Percentiles rank a stretch among this genome's conserved stretches.
These are phyloP conservation scores for Singerocomus inundabilis DNA, from an alignment of 1,284 basidiomycete species.

Conservation along the genomic window DNA sequence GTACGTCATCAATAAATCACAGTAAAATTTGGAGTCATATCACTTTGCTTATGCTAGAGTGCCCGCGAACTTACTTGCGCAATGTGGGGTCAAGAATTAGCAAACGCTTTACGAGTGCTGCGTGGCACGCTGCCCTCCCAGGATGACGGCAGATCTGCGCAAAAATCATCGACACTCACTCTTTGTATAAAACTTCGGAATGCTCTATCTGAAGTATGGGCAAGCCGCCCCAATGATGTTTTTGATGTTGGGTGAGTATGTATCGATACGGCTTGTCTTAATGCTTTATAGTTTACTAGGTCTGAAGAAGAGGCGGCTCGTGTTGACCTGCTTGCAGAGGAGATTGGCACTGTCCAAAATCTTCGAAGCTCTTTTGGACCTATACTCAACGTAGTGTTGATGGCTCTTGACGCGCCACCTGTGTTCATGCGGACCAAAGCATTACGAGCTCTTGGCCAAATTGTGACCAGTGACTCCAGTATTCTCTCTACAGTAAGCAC, in stretches of 20 bases:
- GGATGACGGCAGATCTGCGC: slow-evolving; percentile 26
- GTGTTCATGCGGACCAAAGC: slow-evolving; percentile 92
- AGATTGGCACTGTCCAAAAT: slow-evolving; percentile 72
- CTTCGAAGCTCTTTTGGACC: slow-evolving; percentile 78
- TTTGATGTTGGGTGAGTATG: slow-evolving; percentile 70
- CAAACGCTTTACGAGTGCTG: slow-evolving; percentile 55
- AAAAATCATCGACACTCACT: slow-evolving; percentile 36
- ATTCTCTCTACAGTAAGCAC: slow-evolving; percentile 69
- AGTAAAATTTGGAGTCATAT: not conserved
- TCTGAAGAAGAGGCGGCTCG: slow-evolving; percentile 65
- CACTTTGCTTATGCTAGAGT: slow-evolving; percentile 42
- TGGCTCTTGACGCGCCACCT: slow-evolving; percentile 74
- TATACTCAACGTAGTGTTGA: slow-evolving; percentile 74
- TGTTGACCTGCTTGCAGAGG: slow-evolving; percentile 68
- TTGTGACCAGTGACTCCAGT: slow-evolving; percentile 84
- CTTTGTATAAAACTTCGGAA: slow-evolving; percentile 58
- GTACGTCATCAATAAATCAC: slow-evolving; percentile 41
- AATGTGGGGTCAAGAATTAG: slow-evolving; percentile 73
- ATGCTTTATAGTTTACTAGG: slow-evolving; percentile 34
- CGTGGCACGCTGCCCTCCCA: slow-evolving; percentile 43
- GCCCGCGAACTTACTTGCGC: slow-evolving; percentile 73
- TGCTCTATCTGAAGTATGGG: slow-evolving; percentile 67
- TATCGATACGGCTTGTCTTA: not conserved
- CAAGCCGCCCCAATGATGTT: slow-evolving; percentile 60
- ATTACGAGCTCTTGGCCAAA: slow-evolving; percentile 78